Base-by-base conservation (phyloP, 805 yeast genomes). In the Candida verbasci region DNA sequence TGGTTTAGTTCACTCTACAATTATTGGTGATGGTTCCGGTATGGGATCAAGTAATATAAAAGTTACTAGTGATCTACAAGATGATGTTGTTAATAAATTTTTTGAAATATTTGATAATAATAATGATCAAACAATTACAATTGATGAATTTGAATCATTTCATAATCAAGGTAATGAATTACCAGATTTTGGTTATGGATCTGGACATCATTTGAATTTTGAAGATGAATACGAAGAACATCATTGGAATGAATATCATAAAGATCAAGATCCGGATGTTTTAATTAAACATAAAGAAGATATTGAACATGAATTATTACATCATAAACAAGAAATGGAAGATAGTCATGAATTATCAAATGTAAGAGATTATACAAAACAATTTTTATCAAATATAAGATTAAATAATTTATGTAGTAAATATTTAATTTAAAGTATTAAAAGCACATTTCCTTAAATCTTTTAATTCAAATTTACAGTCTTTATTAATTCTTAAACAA, bases 201-300 rank as follows among this genome's bases (percentile, higher is more conserved):
- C 86, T 6, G 96, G 96, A 18, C 96, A 89, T 53, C 96, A 89
- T 62, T 82, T 88, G 24, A 96, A 86, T 62, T 91, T 88, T 53
- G 97, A 89, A 59, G 74, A 78, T 47, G 97, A 89, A 56, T 91
- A 89, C 55, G 97, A 91, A 56, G 80, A 86, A 39, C 97, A 89
- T 57, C 97, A 89, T 58, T 91, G 97, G 97, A 75, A 80, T 42
- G 68, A 87, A 60, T 81, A 72, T 53, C 93, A 85, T 54, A 70
- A 75, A 38, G 78, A 85, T 46, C 61, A 70, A 38, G 97, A 88
- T 56, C 96, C 96, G 1, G 88, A 86, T 37, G 87, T 88, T 18
- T 70, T 72, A 48, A 62, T 76, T 17, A 82, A 85, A 35, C 97
- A 88, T 55, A 82, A 81, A 44, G 97, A 88, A 55, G 97, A 88